phyloP scores from a whole-genome alignment of 345 rosid species.

The Brassica carinata region DNA sequence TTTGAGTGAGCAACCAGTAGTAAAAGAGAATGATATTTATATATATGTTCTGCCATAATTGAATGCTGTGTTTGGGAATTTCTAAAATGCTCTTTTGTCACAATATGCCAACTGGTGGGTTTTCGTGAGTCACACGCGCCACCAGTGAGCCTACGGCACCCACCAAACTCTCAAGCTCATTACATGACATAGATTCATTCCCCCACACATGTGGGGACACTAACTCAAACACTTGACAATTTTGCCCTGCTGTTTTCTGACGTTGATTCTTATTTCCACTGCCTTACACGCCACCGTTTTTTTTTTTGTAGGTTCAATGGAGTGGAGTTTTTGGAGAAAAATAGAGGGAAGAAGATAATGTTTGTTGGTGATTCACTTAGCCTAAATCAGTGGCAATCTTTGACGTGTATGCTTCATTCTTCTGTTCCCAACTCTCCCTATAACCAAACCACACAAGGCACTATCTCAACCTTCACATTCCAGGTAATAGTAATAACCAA shows the following conservation, averaged over 20 bases:
- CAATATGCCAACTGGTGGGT: conserved; percentile 16
- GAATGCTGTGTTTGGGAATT: conserved; percentile 27
- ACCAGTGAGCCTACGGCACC: conserved; percentile 11
- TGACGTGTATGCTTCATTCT: conserved; percentile 72
- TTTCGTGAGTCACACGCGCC: conserved; percentile 35
- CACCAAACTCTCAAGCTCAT: conserved; percentile 29
- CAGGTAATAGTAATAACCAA: conserved; percentile 37
- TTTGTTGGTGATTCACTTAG: conserved; percentile 85
- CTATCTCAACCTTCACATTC: conserved; percentile 53
- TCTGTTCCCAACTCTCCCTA: conserved; percentile 48
- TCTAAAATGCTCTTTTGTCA: conserved; percentile 16
- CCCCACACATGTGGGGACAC: conserved; percentile 37
- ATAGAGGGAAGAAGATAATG: conserved; percentile 67
- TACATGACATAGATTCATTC: conserved; percentile 19
- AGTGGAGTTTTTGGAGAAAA: conserved; percentile 46
- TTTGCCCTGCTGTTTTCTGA: not conserved
- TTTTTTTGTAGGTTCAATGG: conserved; percentile 58
- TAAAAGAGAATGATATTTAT: conserved; percentile 26
- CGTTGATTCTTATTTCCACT: not conserved
- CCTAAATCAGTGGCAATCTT: conserved; percentile 78
- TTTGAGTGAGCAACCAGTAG: conserved; percentile 23
- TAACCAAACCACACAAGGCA: conserved; percentile 46
- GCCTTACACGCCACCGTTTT: not conserved
- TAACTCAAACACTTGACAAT: not conserved
- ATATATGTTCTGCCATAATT: conserved; percentile 25